A percentile compares a stretch with the other conserved stretches of the same genome.
Conservation (phyloP, 148 eudicot genomes). For the Rhododendron henanense region DNA sequence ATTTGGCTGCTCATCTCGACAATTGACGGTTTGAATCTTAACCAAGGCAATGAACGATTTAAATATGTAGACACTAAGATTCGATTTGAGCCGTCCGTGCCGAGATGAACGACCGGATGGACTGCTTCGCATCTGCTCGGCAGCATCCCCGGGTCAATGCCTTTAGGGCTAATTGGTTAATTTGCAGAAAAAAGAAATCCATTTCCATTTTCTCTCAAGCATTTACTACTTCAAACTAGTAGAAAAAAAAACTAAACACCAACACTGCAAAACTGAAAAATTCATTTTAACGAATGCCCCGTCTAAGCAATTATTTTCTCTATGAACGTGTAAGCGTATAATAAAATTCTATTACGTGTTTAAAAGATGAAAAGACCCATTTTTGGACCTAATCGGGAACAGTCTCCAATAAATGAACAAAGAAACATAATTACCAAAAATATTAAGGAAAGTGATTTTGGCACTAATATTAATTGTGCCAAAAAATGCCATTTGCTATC, state of each 20-base stretch:
- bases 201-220: background rate
- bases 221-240: background rate
- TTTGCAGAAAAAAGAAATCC: background rate
- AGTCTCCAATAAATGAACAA: no score
- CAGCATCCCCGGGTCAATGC: no score
- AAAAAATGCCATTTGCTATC: no score
- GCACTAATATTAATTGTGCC: no score
- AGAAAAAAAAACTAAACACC: background rate
- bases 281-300: background rate
- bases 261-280: background rate
- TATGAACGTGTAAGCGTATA: background rate
- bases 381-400: no score
- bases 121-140: no score
- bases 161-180: background rate
- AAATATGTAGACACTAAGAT: background rate
- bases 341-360: background rate
- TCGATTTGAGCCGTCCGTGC: no score
- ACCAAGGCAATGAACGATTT: no score
- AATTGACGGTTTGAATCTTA: no score
- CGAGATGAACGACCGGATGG: accelerated
- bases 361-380: background rate
- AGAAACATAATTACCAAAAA: no score
- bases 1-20: no score
- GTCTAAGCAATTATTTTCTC: background rate
- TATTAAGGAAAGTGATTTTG: no score